Base-by-base conservation (phyloP, 208 protist species). In the Endotrypanum monterogeii region DNA sequence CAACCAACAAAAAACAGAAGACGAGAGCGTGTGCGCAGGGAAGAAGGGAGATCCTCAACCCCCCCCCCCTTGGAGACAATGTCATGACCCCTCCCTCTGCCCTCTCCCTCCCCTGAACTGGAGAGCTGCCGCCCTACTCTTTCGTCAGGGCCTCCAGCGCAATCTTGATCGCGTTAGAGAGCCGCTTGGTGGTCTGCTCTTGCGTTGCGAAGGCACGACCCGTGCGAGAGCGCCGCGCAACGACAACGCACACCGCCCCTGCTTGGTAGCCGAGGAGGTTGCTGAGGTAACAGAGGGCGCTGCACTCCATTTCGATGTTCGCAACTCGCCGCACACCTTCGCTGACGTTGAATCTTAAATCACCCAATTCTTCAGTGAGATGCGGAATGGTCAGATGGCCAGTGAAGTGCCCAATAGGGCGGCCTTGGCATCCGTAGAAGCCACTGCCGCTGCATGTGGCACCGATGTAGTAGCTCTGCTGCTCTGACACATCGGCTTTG, bases 291-390 rank as follows among this genome's bases (percentile, higher is more conserved):
- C 89, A 94, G 41, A 94, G 78, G 16, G 87, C 46, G 74, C 83
- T 89, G 74, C 73, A 87, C 81, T 94, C 89, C 89, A 94, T 94
- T 69, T 94, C 89, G n/a, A 94, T 83, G 83, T 94, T 94, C 32
- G 74, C 80, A 41, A 91, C 77, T 25, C 76, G 66, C 74, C 89
- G 80, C 62, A 54, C 79, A 20, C 81, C 83, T 50, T 80, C 86
- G 18, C 54, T 78, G 54, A 92, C 76, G 66, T 80, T 62, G 58
- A 92, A 85, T 58, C 82, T 61, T 52, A 94, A 68, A 5, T 66
- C 54, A 20, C 77, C 74, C 23, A 94, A 82, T 66, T 91, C 86
- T 35, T 90, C 80, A 37, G 82, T 82, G 58, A 91, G 75, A 32
- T 88, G 73, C 30, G 83, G 88, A 39, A 85, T 77, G 4, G 82